A percentile compares a stretch with the other conserved stretches of the same genome.
Conservation (phyloP, 1,284 basidiomycete genomes). For the Apiotrichum siamense region DNA sequence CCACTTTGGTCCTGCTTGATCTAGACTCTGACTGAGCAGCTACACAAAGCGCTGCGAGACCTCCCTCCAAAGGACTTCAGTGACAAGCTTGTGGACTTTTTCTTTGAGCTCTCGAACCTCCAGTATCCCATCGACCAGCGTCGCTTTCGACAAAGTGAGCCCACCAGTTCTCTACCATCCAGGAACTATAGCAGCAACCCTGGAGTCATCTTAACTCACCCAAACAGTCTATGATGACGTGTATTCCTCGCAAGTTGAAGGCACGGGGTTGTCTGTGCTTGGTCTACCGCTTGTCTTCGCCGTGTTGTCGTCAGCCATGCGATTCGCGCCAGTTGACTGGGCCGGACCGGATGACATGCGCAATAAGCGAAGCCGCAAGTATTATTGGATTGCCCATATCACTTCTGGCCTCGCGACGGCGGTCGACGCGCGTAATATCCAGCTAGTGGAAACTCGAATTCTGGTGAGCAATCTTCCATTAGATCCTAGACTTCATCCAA, state of each 20-base stretch:
- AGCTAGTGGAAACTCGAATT: conserved; percentile 75
- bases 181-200: background rate
- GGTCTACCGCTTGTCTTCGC: conserved; percentile 78
- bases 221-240: conserved; percentile 61
- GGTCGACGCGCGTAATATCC: conserved; percentile 80
- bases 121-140: conserved; percentile 82
- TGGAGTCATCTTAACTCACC: background rate
- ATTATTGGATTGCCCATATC: conserved; percentile 65
- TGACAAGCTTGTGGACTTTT: conserved; percentile 53
- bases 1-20: conserved; percentile 41
- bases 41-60: conserved; percentile 67
- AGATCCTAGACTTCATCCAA: too few relatives aligned
- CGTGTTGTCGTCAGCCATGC: conserved; percentile 78
- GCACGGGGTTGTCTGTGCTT: conserved; percentile 20
- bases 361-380: conserved; percentile 66
- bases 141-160: conserved; percentile 58
- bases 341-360: conserved; percentile 64
- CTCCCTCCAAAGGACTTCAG: conserved; percentile 65
- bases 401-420: conserved; percentile 54
- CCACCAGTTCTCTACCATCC: background rate
- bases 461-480: conserved; percentile 53
- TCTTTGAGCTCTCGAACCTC: conserved; percentile 71
- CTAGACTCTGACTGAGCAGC: conserved; percentile 47
- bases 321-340: conserved; percentile 73
- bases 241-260: conserved; percentile 47